Evolutionary conservation across 495 filamentous ascomycete genomes (phyloP), one percentile per base, ranked within the genome.

Genomic region (Tuber brumale): DNA sequence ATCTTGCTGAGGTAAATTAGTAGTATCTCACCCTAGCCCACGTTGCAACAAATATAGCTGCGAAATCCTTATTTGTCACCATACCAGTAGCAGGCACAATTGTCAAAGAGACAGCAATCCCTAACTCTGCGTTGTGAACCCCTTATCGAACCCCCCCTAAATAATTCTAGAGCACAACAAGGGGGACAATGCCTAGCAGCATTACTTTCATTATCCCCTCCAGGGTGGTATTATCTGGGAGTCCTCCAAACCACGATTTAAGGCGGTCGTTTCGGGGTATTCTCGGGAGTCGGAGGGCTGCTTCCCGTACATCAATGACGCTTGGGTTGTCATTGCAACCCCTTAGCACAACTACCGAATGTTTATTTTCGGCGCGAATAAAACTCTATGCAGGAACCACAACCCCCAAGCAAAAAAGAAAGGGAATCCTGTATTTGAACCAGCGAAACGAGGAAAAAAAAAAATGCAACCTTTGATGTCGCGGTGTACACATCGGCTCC

Each of bases 401-500:
- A 66, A 19, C 57, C n/a, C 48, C 27, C 27, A 14, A 51, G 46
- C 10, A 51, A n/a, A 51, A 51, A 5, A 21, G 18, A n/a, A n/a
- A 51, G 44, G 44, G 18, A 35, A 1, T 12, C 27, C 57, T 66
- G 27, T 31, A 35, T 66, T 27, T 66, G 57, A 35, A 19, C 57
- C 27, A 8, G 57, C 4, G 70, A 78, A 41, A 71, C 39, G 44
- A 78, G 75, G 12, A 31, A 51, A 3, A 61, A 31, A 31, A 61
- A 27, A 23, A 66, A 66, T 35, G 57, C 3, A 66, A 35, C 0
- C 31, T 27, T 66, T 19, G 27, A 27, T 35, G 31, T 66, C 35
- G 70, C 75, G 77, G 72, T 77, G 44, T 78, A 78, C 76, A 79
- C 70, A 72, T 57, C 57, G 61, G 51, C 51, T 45, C 48, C 31